Evolutionary conservation across 202 grass and related monocot species (phyloP).

Genomic region (Carex arenaria): DNA sequence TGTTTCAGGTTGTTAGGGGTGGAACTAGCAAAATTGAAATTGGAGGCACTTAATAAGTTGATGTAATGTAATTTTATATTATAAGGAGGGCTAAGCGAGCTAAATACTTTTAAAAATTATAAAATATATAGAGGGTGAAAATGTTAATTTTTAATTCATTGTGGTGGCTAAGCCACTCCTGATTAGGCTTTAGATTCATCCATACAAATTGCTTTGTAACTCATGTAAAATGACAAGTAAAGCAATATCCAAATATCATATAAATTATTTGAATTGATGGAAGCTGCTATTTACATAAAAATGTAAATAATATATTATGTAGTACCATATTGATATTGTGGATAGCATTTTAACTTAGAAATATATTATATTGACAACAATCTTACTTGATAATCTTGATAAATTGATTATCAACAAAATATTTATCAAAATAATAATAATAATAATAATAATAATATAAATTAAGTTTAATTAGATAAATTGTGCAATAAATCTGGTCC

Average conservation of each 20-base stretch:
- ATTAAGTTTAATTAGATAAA: neutral
- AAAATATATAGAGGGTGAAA: too few species aligned
- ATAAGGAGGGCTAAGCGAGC: too few species aligned
- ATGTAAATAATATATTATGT: neutral
- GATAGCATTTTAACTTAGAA: neutral
- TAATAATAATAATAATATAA: neutral
- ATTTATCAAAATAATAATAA: neutral
- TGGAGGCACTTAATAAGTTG: too few species aligned
- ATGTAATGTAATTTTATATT: too few species aligned
- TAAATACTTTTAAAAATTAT: too few species aligned
- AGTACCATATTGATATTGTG: neutral
- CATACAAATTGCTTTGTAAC: too few species aligned
- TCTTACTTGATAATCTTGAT: neutral
- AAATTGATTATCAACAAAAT: neutral
- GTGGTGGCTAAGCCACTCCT: too few species aligned
- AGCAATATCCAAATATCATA: neutral
- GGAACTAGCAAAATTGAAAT: too few species aligned
- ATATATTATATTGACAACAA: neutral
- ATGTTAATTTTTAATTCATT: too few species aligned
- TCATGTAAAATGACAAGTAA: too few species aligned
- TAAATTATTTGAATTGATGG: neutral
- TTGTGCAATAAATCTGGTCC: neutral
- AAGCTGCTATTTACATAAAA: neutral
- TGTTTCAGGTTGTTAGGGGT: too few species aligned
- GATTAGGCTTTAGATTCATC: too few species aligned